phyloP scores from a whole-genome alignment of 495 filamentous ascomycete genomes.

The Mytilinidion resinicola region DNA sequence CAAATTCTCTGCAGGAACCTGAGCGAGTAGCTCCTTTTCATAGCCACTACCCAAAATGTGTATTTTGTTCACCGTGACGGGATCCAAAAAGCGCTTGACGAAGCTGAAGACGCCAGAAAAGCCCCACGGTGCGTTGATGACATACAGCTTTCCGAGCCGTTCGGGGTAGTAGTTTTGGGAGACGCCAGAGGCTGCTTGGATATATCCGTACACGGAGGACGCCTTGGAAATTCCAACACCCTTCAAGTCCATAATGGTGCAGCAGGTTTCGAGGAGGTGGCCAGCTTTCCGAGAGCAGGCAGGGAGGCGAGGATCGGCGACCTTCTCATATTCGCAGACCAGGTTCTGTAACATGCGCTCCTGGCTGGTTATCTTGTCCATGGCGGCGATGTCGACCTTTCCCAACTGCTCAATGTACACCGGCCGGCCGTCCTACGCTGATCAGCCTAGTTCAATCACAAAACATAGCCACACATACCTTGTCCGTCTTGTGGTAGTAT shows the following conservation, averaged over 20 bases:
- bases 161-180: conserved; percentile 98
- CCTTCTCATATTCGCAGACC: conserved; percentile 92
- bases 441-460: not conserved
- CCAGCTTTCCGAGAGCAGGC: conserved; percentile 92
- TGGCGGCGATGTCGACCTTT: conserved; percentile 80
- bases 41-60: conserved; percentile 78
- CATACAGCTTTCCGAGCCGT: conserved; percentile 77
- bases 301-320: conserved; percentile 85
- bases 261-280: conserved; percentile 89
- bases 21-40: conserved; percentile 71
- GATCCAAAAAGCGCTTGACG: conserved; percentile 88
- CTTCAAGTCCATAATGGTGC: conserved; percentile 94
- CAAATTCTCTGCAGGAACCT: conserved; percentile 87
- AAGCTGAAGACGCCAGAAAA: conserved; percentile 77
- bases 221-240: conserved; percentile 80
- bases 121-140: conserved; percentile 97
- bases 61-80: conserved; percentile 94
- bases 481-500: conserved; percentile 99
- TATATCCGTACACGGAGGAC: conserved; percentile 65
- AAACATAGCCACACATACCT: conserved; percentile 48
- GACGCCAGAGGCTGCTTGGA: conserved; percentile 62
- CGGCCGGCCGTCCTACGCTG: conserved; percentile 77
- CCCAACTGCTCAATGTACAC: conserved; percentile 96
- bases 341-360: conserved; percentile 96
- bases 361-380: conserved; percentile 87